Evolutionary conservation across 2,329 filamentous ascomycete genomes (phyloP).

Genomic region (Juglanconis sp.): DNA sequence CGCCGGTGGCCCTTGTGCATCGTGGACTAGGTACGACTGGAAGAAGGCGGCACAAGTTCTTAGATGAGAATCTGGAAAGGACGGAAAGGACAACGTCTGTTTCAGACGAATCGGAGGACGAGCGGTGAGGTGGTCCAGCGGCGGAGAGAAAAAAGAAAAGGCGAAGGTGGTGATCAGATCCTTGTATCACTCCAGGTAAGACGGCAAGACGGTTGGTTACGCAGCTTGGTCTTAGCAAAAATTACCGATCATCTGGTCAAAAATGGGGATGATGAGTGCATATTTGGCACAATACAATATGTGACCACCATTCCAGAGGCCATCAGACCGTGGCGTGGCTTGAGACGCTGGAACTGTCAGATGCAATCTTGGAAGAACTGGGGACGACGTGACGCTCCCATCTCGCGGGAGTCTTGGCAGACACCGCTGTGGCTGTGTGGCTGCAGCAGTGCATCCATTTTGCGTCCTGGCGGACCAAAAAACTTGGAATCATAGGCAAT

Average conservation of each 20-base stretch:
- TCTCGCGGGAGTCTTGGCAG: no score
- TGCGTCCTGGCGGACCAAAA: background rate
- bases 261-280: no score
- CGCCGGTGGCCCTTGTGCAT: background rate
- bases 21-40: background rate
- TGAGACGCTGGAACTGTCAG: no score
- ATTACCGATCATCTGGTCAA: background rate
- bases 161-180: background rate
- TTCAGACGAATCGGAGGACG: background rate
- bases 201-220: background rate
- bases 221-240: background rate
- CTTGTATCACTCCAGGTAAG: background rate
- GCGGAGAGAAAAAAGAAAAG: background rate
- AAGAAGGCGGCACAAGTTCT: background rate
- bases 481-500: background rate
- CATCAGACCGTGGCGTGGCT: no score
- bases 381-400: no score
- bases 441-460: no score
- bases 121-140: background rate
- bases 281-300: no score
- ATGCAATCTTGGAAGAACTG: no score
- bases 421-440: no score
- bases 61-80: background rate
- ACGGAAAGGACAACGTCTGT: background rate
- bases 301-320: no score